These are phyloP conservation scores for Simplicillium sp. DNA, from an alignment of 2,329 filamentous ascomycete species.

Conservation along the genomic window DNA sequence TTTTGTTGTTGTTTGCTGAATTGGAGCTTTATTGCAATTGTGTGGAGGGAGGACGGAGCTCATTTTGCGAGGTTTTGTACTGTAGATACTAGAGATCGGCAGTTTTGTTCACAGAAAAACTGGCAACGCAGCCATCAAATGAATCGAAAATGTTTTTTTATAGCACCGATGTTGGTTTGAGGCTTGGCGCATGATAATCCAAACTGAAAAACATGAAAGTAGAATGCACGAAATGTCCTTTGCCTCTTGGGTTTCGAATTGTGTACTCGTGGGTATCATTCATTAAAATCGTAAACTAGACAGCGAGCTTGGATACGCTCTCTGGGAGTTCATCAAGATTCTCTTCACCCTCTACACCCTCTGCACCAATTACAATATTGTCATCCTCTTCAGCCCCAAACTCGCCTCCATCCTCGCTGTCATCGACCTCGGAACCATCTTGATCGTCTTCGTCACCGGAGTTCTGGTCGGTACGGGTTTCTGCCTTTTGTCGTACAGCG, in stretches of 20 bases:
- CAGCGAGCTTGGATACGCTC: conserved; percentile 16
- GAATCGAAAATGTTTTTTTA: conserved; percentile 5
- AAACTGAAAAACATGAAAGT: too few species aligned
- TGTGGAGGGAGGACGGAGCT: conserved; percentile 5
- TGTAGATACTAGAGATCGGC: conserved; percentile 23
- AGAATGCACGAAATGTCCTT: too few species aligned
- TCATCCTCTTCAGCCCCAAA: conserved; percentile 11
- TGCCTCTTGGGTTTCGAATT: too few species aligned
- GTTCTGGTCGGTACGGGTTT: conserved; percentile 26
- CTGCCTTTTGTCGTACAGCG: conserved; percentile 74
- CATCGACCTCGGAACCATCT: conserved; percentile 14
- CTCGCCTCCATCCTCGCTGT: conserved; percentile 15
- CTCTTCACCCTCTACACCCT: conserved; percentile 10
- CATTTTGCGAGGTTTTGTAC: conserved; percentile 23
- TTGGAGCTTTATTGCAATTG: conserved; percentile 20
- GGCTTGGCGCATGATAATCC: too few species aligned
- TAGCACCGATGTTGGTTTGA: too few species aligned
- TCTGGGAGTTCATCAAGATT: conserved; percentile 11
- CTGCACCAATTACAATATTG: conserved; percentile 12
- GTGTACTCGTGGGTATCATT: conserved; percentile 12
- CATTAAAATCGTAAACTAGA: conserved; percentile 2
- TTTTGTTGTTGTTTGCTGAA: conserved; percentile 12
- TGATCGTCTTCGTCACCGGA: conserved; percentile 17
- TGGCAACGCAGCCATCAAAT: conserved; percentile 7
- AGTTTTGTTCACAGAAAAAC: conserved; percentile 7